phyloP scores from a whole-genome alignment of 352 stramenopile species.

The Phytopythium aichiense region DNA sequence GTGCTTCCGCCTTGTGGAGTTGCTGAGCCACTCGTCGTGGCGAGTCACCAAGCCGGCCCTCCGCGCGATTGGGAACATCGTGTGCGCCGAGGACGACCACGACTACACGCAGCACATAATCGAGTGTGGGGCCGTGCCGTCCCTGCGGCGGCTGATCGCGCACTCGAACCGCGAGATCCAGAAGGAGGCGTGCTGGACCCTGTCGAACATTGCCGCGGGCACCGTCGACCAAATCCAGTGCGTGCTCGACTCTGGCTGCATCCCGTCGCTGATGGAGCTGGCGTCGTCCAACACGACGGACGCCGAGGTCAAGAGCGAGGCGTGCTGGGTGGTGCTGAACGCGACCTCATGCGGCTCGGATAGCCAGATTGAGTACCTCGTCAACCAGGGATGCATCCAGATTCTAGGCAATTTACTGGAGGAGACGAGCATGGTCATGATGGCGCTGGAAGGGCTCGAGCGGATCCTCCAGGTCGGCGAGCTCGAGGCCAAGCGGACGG shows the following conservation, averaged over 20 bases:
- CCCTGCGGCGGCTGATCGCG: conserved; percentile 91
- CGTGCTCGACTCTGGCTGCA: conserved; percentile 95
- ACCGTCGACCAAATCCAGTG: conserved; percentile 97
- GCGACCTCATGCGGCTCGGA: conserved; percentile 97
- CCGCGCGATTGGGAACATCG: conserved; percentile 98
- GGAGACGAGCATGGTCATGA: conserved; percentile 98
- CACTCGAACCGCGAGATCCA: conserved; percentile 98
- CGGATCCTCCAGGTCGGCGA: conserved; percentile 95
- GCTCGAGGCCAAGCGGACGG: conserved; percentile 78
- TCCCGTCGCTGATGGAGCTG: conserved; percentile 93
- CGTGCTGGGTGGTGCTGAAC: conserved; percentile 98
- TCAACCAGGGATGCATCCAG: conserved; percentile 86
- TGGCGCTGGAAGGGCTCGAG: conserved; percentile 97
- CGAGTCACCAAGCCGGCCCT: conserved; percentile 96
- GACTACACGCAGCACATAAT: conserved; percentile 95
- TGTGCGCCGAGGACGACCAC: conserved; percentile 95
- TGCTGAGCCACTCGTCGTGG: conserved; percentile 92
- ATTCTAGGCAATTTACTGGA: conserved; percentile 91
- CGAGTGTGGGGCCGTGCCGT: conserved; percentile 94
- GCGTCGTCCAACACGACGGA: conserved; percentile 91
- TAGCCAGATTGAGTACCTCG: conserved; percentile 90
- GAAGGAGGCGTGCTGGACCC: conserved; percentile 95
- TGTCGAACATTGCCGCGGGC: conserved; percentile 98
- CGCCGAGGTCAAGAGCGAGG: conserved; percentile 96
- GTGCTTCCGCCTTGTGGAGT: conserved; percentile 90